Percentiles rank a stretch among this genome's conserved stretches.
Conservation (phyloP, 306 rosid genomes). For the Hippophae gyantsensis region DNA sequence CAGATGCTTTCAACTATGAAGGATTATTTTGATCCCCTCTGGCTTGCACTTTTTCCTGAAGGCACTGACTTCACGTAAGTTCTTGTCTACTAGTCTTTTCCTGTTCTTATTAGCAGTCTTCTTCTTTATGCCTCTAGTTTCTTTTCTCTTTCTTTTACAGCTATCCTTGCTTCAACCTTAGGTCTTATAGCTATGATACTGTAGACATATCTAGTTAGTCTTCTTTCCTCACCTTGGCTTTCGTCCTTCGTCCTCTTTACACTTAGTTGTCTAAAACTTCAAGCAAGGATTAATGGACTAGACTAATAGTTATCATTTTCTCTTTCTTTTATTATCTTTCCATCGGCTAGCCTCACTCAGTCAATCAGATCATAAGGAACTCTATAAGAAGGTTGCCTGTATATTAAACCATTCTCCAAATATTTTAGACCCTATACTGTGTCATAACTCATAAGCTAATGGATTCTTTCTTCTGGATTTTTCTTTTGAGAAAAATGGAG, state of each 20-base stretch:
- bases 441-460: neutral
- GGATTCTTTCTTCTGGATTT: neutral
- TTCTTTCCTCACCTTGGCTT: neutral
- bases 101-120: neutral
- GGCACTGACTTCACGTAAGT: slow-evolving; percentile 79
- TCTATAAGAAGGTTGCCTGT: neutral
- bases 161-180: too few species aligned
- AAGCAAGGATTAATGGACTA: too few species aligned
- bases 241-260: too few species aligned
- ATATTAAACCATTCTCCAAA: neutral
- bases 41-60: slow-evolving; percentile 90
- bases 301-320: too few species aligned
- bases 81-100: slow-evolving; percentile 6
- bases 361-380: neutral
- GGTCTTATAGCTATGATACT: too few species aligned
- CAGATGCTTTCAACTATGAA: slow-evolving; percentile 61
- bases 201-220: too few species aligned
- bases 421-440: neutral
- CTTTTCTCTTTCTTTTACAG: too few species aligned
- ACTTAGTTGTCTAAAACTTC: too few species aligned
- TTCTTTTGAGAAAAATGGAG: neutral
- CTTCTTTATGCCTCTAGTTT: too few species aligned
- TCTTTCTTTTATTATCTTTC: neutral
- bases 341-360: neutral
- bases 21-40: slow-evolving; percentile 59